A percentile compares a stretch with the other conserved stretches of the same genome.
These are phyloP conservation scores for Capronia coronata DNA, from an alignment of 2,329 filamentous ascomycete genomes.

Conservation along the genomic window DNA sequence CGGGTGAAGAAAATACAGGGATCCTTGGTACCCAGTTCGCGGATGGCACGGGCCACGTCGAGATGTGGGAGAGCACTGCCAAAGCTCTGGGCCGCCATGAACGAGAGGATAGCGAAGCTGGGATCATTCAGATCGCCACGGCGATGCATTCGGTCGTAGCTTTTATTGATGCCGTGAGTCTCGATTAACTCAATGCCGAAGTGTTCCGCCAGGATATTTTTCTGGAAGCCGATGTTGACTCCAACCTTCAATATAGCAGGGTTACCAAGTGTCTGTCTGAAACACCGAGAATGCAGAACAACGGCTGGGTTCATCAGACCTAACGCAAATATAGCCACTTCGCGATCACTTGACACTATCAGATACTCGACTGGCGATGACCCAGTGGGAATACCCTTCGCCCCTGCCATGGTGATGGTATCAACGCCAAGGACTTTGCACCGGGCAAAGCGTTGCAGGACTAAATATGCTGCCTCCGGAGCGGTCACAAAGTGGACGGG, in stretches of 20 bases:
- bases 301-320: constrained; percentile 2
- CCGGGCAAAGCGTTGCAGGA: constrained; percentile 7
- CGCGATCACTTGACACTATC: constrained; percentile 8
- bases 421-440: constrained; percentile 12
- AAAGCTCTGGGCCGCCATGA: constrained; percentile 4
- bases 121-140: not conserved
- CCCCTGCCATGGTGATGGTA: not conserved
- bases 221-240: constrained; percentile 11
- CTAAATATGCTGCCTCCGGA: not conserved
- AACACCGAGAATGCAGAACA: constrained; percentile 1
- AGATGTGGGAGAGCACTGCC: constrained; percentile 5
- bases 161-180: constrained; percentile 1
- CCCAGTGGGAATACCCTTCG: not conserved
- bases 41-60: constrained; percentile 4
- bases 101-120: constrained; percentile 3
- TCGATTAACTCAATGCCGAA: constrained; percentile 5
- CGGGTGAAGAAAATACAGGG: constrained; percentile 10
- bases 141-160: not conserved
- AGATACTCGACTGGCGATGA: constrained; percentile 9
- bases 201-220: not conserved
- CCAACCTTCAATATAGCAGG: constrained; percentile 17
- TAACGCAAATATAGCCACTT: constrained; percentile 13
- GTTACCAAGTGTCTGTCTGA: constrained; percentile 8
- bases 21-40: constrained; percentile 1
- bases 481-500: constrained; percentile 11